Percentiles rank a stretch among this genome's conserved stretches.
phyloP scores from a whole-genome alignment of 257 asterid species.

The Lithospermum erythrorhizon region DNA sequence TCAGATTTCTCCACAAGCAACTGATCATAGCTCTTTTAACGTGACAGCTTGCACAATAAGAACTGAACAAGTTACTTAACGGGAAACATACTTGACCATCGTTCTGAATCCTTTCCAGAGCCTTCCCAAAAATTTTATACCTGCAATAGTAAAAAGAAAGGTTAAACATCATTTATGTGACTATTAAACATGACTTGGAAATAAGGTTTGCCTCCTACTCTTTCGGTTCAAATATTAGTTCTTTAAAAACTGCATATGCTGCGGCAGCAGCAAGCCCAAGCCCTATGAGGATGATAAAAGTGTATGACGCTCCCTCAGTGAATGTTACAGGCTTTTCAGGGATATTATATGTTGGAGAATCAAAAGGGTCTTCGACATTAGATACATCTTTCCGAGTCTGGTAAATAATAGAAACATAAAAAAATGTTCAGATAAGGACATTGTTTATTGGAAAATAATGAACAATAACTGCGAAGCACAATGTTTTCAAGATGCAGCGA shows the following conservation, averaged over 20 bases:
- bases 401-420: background rate
- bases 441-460: background rate
- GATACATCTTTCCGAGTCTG: slow-evolving; percentile 71
- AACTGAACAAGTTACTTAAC: background rate
- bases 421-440: background rate
- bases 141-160: slow-evolving; percentile 20
- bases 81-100: slow-evolving; percentile 58
- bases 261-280: slow-evolving; percentile 83
- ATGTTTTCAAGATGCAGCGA: background rate
- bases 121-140: slow-evolving; percentile 76
- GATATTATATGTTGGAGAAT: slow-evolving; percentile 85
- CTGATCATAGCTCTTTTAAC: background rate
- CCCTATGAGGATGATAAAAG: slow-evolving; percentile 73
- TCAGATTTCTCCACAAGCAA: background rate
- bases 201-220: slow-evolving; percentile 41
- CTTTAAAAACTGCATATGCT: slow-evolving; percentile 80
- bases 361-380: slow-evolving; percentile 73
- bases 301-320: slow-evolving; percentile 91
- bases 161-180: slow-evolving; percentile 1
- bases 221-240: slow-evolving; percentile 82
- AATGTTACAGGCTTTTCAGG: slow-evolving; percentile 93
- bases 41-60: background rate
- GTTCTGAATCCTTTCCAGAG: slow-evolving; percentile 73
- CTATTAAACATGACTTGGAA: background rate
- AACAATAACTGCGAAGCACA: background rate